Evolutionary conservation across 306 rosid genomes (phyloP).

Genomic region (Corylus americana): DNA sequence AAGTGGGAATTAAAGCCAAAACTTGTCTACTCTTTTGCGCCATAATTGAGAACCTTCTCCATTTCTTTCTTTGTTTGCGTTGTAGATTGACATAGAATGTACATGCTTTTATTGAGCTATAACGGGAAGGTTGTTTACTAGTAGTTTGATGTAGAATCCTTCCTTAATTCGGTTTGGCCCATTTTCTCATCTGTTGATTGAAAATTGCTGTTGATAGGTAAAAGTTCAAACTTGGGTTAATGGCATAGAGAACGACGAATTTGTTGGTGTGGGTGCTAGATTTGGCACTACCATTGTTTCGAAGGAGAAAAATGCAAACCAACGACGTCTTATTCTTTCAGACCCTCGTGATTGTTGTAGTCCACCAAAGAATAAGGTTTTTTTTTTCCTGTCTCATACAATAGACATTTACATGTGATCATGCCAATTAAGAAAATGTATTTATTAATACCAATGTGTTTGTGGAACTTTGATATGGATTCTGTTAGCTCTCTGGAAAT

Average conservation of each 20-base stretch:
- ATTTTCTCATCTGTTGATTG: neutral
- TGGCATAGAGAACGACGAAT: constrained; percentile 68
- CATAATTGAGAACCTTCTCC: neutral
- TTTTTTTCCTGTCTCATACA: constrained; percentile 9
- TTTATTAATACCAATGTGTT: constrained; percentile 18
- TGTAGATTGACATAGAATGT: neutral
- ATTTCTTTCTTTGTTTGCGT: neutral
- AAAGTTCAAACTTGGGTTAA: constrained; percentile 98
- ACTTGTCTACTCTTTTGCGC: neutral
- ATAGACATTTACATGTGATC: constrained; percentile 5
- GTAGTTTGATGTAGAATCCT: constrained; percentile 1
- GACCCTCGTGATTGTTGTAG: constrained; percentile 83
- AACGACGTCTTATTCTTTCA: constrained; percentile 66
- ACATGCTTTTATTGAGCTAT: neutral
- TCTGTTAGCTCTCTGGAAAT: constrained; percentile 75
- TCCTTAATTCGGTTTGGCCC: neutral
- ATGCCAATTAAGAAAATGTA: constrained; percentile 9
- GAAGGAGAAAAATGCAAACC: constrained; percentile 85
- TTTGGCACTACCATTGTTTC: constrained; percentile 86
- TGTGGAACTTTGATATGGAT: constrained; percentile 14
- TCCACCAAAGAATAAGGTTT: constrained; percentile 69
- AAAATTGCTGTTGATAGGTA: constrained; percentile 45
- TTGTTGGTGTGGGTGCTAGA: constrained; percentile 94
- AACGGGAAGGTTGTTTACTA: neutral
- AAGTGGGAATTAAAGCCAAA: constrained; percentile 13